Base-by-base conservation (phyloP, 495 filamentous ascomycete genomes). In the Penicillium steckii region DNA sequence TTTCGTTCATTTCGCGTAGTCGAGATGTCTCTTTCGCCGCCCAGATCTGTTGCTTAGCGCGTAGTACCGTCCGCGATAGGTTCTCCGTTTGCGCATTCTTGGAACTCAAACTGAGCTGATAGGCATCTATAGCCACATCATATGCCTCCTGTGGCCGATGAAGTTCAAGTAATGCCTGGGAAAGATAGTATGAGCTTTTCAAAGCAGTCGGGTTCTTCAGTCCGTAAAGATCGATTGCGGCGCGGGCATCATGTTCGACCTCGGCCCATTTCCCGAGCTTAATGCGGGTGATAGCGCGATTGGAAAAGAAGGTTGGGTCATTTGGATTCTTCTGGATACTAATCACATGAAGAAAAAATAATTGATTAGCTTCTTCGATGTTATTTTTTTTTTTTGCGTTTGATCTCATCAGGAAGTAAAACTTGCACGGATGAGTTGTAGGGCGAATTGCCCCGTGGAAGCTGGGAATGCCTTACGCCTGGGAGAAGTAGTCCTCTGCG, bases 121-220 rank as follows among this genome's bases (percentile, higher is more conserved):
- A 95, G 7, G 91, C 94, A 10, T 72, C 75, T 23, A 86, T 72
- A 3, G 91, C 90, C 27, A 84, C 81, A 4, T 79, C 64, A 23
- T 92, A 79, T 0, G 94, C 91, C 57, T 89, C 88, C 52, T 88
- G 81, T 19, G 86, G 87, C 57, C 87, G 83, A 50, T 83, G 71
- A 2, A 97, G 77, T 1, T 78, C 80, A 18, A 95, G 79, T 55
- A 95, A 85, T 4, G 91, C 90, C 65, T 94, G 87, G 3, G 91
- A 86, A 8, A 95, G 84, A 71, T 91, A 87, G 61, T 84, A 92
- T 70, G 82, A 82, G 10, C 88, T 91, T 73, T 98, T 98, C 62
- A 96, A 77, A 45, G 63, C 64, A 30, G 46, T 18, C 2, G 66
- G 73, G 58, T 82, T 84, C 54, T 75, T 71, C 3, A 53, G 38